phyloP scores from a whole-genome alignment of 257 asterid genomes.

The Parsonsia alboflavescens region DNA sequence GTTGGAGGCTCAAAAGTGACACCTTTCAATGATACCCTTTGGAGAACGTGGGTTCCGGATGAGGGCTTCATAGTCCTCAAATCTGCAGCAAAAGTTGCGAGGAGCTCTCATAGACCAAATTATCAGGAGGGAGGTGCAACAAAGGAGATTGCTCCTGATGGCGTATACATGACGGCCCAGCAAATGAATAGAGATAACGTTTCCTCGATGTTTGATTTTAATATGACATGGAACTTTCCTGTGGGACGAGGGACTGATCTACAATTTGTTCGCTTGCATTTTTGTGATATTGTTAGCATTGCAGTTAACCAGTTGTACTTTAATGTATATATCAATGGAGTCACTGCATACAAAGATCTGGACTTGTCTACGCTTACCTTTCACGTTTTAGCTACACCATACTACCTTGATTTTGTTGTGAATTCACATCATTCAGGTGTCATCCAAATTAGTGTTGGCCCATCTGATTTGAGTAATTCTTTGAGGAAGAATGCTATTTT shows the following conservation, averaged over 20 bases:
- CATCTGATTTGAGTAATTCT: constrained; percentile 55
- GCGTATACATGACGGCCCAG: constrained; percentile 71
- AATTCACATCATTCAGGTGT: constrained; percentile 27
- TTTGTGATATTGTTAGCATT: constrained; percentile 63
- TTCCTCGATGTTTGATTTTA: constrained; percentile 37
- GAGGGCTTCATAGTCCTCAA: constrained; percentile 54
- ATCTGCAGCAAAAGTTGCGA: constrained; percentile 62
- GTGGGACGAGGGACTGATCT: constrained; percentile 25
- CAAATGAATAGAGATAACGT: constrained; percentile 56
- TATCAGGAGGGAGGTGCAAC: constrained; percentile 67
- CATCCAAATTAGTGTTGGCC: constrained; percentile 53
- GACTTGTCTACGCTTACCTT: constrained; percentile 51
- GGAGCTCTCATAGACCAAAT: constrained; percentile 42
- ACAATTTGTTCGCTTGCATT: constrained; percentile 62
- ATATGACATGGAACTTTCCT: constrained; percentile 71
- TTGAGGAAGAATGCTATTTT: constrained; percentile 65
- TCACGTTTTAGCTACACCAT: constrained; percentile 63
- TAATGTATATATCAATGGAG: constrained; percentile 53
- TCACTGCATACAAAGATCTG: constrained; percentile 56
- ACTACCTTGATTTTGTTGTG: constrained; percentile 61
- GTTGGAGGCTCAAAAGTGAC: constrained; percentile 77
- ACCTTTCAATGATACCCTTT: constrained; percentile 75
- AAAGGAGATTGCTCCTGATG: constrained; percentile 63
- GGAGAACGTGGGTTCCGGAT: constrained; percentile 82
- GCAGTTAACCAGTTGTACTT: constrained; percentile 53